These are phyloP conservation scores for Colletotrichum aenigma DNA, from an alignment of 2,329 filamentous ascomycete species.

Conservation along the genomic window DNA sequence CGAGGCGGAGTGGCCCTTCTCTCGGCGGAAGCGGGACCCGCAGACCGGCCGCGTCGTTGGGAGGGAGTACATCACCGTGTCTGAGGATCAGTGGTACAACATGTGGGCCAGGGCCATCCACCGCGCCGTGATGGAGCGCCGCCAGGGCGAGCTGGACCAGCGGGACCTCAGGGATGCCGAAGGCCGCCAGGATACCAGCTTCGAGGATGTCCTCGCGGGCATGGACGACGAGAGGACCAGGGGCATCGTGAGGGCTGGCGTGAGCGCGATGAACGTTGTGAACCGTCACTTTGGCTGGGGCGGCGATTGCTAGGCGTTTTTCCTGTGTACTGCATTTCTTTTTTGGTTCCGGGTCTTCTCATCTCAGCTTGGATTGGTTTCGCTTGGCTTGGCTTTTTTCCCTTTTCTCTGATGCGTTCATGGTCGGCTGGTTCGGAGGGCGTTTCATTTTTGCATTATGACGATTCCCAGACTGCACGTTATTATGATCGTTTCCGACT, in stretches of 20 bases:
- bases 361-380: not conserved
- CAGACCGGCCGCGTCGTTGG: conserved; percentile 24
- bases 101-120: conserved; percentile 66
- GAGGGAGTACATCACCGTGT: conserved; percentile 54
- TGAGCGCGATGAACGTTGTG: conserved; percentile 55
- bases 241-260: conserved; percentile 50
- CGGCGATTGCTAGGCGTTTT: conserved; percentile 23
- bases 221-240: conserved; percentile 45
- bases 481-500: not conserved
- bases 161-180: conserved; percentile 55
- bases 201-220: conserved; percentile 29
- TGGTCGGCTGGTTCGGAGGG: not conserved
- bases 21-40: conserved; percentile 26
- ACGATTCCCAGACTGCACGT: conserved; percentile 15
- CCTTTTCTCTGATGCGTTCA: not conserved
- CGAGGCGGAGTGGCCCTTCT: conserved; percentile 64
- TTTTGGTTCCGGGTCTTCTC: not conserved
- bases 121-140: conserved; percentile 62
- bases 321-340: not conserved
- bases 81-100: conserved; percentile 65
- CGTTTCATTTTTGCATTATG: not conserved
- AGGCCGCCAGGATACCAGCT: conserved; percentile 36
- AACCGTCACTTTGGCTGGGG: conserved; percentile 62
- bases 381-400: not conserved
- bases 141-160: conserved; percentile 60